Evolutionary conservation across 2,329 filamentous ascomycete species (phyloP), one percentile per base, ranked within the genome.

Genomic region (Cercospora sp.): DNA sequence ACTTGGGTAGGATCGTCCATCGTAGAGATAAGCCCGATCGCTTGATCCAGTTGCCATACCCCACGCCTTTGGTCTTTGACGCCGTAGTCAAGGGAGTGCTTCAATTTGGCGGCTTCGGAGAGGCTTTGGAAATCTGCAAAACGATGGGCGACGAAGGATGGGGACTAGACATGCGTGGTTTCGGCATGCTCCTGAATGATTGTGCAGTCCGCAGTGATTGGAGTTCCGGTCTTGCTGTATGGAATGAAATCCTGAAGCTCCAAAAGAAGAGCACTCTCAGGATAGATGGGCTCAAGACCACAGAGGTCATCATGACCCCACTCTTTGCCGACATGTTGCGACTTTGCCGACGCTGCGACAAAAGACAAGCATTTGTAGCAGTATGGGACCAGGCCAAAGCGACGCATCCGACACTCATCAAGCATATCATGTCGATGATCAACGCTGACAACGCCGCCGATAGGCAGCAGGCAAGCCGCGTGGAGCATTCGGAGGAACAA

Each of bases 71-170:
- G 67, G 82, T 84, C 0, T 81, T 83, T 67, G 74, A 75, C 12
- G 75, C 79, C 2, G 69, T 84, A 16, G 79, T 84, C 39, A 71
- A 72, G 59, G 82, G 82, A 16, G 77, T 81, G 2, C 71, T 83
- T 42, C 77, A 79, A 60, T 84, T 84, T 67, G 77, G 78, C 28
- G 82, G 82, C 13, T 81, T 83, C 58, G 79, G 83, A 3, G 76
- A 79, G 10, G 79, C 82, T 10, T 70, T 83, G 8, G 74, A 79
- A 1, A 76, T 82, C 13, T 83, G 80, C 69, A 76, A 77, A 60
- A 76, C 79, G 36, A 81, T 83, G 78, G 78, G 79, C 16, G 68
- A 74, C 6, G 79, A 83, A 59, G 82, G 82, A 48, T 84, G 82
- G 82, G 81, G 82, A 9, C 72, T 84, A 8, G 79, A 80, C 63